phyloP scores from a whole-genome alignment of 768 basidiomycete genomes.

The Cytidiella melzeri region DNA sequence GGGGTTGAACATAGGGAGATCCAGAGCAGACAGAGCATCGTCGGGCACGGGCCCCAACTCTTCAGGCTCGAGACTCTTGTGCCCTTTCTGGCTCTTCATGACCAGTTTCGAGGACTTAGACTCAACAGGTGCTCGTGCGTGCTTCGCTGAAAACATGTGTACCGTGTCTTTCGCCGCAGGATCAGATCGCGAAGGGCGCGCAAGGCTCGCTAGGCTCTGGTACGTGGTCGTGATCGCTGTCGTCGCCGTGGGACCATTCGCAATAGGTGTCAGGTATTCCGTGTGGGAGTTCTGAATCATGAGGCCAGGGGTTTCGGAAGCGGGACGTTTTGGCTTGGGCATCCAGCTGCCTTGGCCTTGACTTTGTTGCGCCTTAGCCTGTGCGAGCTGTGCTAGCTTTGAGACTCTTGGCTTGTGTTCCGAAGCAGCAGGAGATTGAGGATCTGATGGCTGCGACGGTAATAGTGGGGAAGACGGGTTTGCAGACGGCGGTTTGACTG shows the following conservation, averaged over 20 bases:
- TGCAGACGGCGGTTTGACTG: constrained; percentile 1
- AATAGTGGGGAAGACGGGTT: neutral
- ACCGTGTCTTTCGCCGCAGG: constrained; percentile 8
- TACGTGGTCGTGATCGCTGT: constrained; percentile 82
- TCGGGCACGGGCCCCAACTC: constrained; percentile 26
- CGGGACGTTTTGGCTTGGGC: constrained; percentile 20
- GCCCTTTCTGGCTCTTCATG: constrained; percentile 60
- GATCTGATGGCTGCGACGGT: constrained; percentile 1
- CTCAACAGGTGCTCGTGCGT: constrained; percentile 22
- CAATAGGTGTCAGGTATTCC: constrained; percentile 70
- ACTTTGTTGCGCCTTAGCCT: constrained; percentile 41
- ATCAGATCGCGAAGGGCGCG: constrained; percentile 22
- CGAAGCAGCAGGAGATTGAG: neutral
- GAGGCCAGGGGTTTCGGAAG: constrained; percentile 18
- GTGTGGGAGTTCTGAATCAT: constrained; percentile 46
- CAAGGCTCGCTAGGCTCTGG: constrained; percentile 62
- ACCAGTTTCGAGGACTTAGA: constrained; percentile 67
- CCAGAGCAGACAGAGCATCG: constrained; percentile 18
- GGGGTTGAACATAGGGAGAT: constrained; percentile 54
- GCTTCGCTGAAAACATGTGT: constrained; percentile 2
- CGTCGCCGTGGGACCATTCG: constrained; percentile 78
- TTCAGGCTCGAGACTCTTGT: constrained; percentile 35
- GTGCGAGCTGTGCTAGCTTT: constrained; percentile 70
- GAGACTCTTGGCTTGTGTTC: constrained; percentile 34
- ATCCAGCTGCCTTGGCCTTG: constrained; percentile 21